phyloP scores from a whole-genome alignment of 2,329 filamentous ascomycete species.

The Calonectria pteridis region DNA sequence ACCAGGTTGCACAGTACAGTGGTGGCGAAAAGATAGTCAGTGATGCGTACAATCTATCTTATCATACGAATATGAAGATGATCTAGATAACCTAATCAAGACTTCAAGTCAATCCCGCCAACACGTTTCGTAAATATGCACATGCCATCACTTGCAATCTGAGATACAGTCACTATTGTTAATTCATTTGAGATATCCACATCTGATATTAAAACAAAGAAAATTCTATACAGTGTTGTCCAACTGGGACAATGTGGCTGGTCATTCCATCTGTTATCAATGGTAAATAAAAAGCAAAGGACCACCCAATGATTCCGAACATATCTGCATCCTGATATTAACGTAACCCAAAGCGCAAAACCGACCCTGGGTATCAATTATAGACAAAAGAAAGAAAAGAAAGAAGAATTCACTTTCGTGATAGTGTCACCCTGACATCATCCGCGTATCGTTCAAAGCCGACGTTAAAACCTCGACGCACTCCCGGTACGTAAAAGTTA shows the following conservation, averaged over 20 bases:
- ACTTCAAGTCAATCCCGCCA: neutral
- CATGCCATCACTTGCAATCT: neutral
- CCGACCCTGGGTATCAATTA: neutral
- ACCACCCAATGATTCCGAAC: neutral
- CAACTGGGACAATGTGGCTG: constrained; percentile 7
- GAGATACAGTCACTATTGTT: neutral
- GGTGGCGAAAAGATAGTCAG: too few relatives aligned
- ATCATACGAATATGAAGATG: neutral
- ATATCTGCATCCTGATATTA: neutral
- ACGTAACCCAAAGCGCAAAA: neutral
- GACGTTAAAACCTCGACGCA: constrained; percentile 45
- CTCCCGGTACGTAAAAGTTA: constrained; percentile 37
- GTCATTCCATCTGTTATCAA: neutral
- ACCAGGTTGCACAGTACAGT: neutral
- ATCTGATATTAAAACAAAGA: neutral
- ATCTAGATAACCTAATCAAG: neutral
- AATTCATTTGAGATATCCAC: neutral
- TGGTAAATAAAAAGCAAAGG: neutral
- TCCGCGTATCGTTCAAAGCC: constrained; percentile 47
- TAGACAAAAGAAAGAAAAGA: neutral
- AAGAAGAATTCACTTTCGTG: constrained; percentile 22
- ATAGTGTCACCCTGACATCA: constrained; percentile 44
- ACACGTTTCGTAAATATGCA: neutral
- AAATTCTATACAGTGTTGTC: neutral
- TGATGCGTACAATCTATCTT: too few relatives aligned